A percentile compares a stretch with the other conserved stretches of the same genome.
These are phyloP conservation scores for Talaromyces borbonicus DNA, from an alignment of 495 filamentous ascomycete genomes.

Conservation along the genomic window DNA sequence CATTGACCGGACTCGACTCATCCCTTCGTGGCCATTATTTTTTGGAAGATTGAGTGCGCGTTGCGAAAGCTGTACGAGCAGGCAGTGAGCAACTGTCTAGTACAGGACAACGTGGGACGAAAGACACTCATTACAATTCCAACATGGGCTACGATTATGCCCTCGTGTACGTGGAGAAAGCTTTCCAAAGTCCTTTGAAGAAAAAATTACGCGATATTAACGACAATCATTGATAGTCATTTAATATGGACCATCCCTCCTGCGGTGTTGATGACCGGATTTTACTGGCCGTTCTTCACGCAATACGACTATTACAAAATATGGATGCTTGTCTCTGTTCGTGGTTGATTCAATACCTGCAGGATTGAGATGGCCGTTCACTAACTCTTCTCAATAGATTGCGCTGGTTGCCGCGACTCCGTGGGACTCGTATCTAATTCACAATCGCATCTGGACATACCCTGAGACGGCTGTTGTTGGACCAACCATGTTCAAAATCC, in stretches of 20 bases:
- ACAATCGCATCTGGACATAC: not conserved
- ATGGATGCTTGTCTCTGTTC: conserved; percentile 26
- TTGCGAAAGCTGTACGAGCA: no score
- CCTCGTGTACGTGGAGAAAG: not conserved
- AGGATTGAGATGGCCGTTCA: not conserved
- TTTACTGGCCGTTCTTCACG: conserved; percentile 49
- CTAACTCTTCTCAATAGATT: not conserved
- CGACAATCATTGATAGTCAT: conserved; percentile 37
- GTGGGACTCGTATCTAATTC: not conserved
- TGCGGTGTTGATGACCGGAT: conserved; percentile 42
- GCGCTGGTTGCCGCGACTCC: not conserved
- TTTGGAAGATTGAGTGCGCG: no score
- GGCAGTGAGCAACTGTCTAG: no score
- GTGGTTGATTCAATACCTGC: not conserved
- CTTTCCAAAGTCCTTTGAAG: not conserved
- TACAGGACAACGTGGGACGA: no score
- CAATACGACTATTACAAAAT: conserved; percentile 49
- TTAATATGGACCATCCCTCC: conserved; percentile 58
- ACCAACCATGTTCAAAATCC: conserved; percentile 45
- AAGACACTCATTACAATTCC: no score
- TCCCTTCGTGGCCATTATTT: no score
- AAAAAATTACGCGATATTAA: not conserved
- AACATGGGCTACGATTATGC: not conserved
- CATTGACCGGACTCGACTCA: no score
- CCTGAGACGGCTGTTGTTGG: conserved; percentile 41